These are phyloP conservation scores for Fagopyrum homotropicum DNA, from an alignment of 148 eudicot species.

Conservation along the genomic window DNA sequence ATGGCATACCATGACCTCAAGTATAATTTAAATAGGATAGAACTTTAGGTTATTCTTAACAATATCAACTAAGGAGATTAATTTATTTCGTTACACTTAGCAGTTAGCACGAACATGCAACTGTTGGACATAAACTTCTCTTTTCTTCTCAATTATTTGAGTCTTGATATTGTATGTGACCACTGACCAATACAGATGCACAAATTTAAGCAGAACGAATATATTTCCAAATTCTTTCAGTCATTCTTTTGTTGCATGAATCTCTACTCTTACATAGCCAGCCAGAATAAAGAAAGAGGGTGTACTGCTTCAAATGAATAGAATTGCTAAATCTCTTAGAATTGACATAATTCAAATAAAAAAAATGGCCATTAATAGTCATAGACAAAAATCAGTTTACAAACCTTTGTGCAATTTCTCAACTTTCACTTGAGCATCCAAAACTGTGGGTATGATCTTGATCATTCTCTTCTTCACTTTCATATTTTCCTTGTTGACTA, in stretches of 20 bases:
- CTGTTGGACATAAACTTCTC: not conserved
- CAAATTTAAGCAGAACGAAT: not conserved
- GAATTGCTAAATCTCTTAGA: not conserved
- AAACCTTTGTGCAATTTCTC: constrained; percentile 87
- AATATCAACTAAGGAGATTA: not conserved
- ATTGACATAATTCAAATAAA: not conserved
- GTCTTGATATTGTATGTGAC: constrained; percentile 1
- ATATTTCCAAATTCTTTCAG: not conserved
- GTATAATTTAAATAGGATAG: too few relatives aligned
- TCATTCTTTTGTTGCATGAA: constrained; percentile 1
- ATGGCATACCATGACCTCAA: too few relatives aligned
- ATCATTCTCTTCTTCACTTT: constrained; percentile 38
- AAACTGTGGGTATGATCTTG: constrained; percentile 32
- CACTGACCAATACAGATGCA: not conserved
- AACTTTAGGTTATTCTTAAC: too few relatives aligned
- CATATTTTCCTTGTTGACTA: too few relatives aligned
- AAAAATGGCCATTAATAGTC: too few relatives aligned
- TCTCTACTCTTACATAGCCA: not conserved
- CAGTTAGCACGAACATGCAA: not conserved
- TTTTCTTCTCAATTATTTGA: not conserved
- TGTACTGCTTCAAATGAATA: not conserved
- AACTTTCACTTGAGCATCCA: constrained; percentile 73
- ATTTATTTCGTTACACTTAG: not conserved
- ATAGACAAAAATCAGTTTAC: not conserved
- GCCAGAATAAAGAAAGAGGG: not conserved